phyloP scores from a whole-genome alignment of 768 basidiomycete genomes.

The Rhizopogon vulgaris region DNA sequence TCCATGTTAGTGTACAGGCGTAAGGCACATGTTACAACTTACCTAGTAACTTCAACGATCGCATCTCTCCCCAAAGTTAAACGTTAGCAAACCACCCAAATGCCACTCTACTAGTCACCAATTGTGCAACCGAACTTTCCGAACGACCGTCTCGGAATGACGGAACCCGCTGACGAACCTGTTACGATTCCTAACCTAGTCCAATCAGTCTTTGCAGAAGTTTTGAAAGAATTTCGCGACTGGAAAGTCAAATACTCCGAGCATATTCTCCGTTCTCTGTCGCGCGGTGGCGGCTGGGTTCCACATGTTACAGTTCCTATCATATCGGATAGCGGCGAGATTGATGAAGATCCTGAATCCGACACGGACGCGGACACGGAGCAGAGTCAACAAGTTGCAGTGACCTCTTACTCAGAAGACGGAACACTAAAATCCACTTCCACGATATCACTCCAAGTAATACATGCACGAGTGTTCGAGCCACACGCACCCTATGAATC shows the following conservation, averaged over 20 bases:
- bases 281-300: neutral
- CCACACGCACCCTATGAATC: constrained; percentile 45
- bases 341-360: neutral
- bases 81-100: no score
- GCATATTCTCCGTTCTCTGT: neutral
- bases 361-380: neutral
- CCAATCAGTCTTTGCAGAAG: neutral
- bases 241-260: constrained; percentile 1
- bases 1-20: no score
- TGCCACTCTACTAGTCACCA: no score
- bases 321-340: neutral
- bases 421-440: neutral
- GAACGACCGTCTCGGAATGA: neutral
- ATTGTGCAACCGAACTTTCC: neutral
- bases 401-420: neutral
- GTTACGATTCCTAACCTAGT: neutral
- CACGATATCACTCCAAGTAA: neutral
- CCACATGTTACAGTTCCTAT: neutral
- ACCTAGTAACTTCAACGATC: no score
- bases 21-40: no score
- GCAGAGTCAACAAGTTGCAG: neutral
- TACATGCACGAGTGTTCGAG: constrained; percentile 7
- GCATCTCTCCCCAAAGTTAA: no score
- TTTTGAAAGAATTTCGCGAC: neutral
- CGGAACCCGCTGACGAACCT: neutral